Conservation (phyloP, 208 protist genomes). For the Trypanosoma lewisi region DNA sequence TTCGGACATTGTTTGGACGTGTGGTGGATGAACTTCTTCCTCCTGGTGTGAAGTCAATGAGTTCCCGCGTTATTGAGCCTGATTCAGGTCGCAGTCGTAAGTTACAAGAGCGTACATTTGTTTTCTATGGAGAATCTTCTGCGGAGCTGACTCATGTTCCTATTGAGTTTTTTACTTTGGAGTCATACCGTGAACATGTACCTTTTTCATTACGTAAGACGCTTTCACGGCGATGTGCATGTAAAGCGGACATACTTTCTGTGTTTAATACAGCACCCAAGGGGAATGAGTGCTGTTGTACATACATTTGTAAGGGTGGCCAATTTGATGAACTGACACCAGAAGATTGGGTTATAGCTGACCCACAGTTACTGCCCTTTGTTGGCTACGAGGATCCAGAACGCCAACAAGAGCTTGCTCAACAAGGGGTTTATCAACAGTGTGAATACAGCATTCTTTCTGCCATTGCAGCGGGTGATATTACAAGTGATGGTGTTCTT, state of each 20-base stretch:
- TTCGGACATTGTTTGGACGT: conserved; percentile 88
- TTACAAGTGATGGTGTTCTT: conserved; percentile 90
- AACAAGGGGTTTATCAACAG: conserved; percentile 84
- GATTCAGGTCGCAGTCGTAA: conserved; percentile 39
- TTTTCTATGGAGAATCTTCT: conserved; percentile 78
- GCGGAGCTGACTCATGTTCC: conserved; percentile 87
- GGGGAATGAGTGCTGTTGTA: conserved; percentile 65
- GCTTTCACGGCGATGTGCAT: conserved; percentile 63
- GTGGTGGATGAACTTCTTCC: conserved; percentile 89
- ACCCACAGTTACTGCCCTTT: conserved; percentile 67
- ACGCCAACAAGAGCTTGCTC: conserved; percentile 69
- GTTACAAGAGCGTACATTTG: conserved; percentile 77
- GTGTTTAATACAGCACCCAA: conserved; percentile 83
- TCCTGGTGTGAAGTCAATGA: conserved; percentile 77
- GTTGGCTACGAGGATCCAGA: conserved; percentile 68
- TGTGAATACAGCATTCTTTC: conserved; percentile 90
- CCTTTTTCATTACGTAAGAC: conserved; percentile 84
- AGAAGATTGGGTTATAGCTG: conserved; percentile 81
- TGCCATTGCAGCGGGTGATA: conserved; percentile 87
- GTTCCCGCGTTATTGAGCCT: conserved; percentile 86
- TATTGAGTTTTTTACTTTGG: conserved; percentile 92
- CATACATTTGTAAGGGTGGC: conserved; percentile 87
- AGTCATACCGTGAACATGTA: conserved; percentile 91
- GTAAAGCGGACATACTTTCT: conserved; percentile 52
- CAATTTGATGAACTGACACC: conserved; percentile 85